Evolutionary conservation across 2,329 filamentous ascomycete genomes (phyloP), one percentile per base, ranked within the genome.

Genomic region (Chaetomium sp.): DNA sequence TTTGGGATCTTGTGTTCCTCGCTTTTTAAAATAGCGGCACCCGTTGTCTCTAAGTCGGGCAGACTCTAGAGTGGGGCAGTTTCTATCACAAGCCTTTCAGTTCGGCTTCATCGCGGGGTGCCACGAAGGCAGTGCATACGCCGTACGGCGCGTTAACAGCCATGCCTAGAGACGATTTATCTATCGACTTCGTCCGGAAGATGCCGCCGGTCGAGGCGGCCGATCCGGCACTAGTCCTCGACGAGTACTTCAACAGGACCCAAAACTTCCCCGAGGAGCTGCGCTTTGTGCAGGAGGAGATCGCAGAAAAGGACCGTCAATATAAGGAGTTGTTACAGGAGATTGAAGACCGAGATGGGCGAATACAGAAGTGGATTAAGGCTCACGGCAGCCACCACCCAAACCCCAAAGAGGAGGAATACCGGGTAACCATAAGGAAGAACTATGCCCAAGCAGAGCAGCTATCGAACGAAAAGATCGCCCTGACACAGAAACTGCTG

Each of bases 211-310:
- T 74, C 73, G 87, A 89, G 74, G 79, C 83, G 66, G 82, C 87
- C 75, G 87, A 89, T 72, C 85, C 86, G 65, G 83, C 89, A 63
- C 81, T 89, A 69, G 87, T 93, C 72, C 85, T 93, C 71, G 90
- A 94, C 75, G 90, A 93, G 76, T 93, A 90, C 82, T 86, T 89
- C 74, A 87, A 89, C 75, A 83, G 80, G 78, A 89, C 90, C 23
- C 87, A 90, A 72, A 95, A 95, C 73, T 82, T 94, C 31, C 91
- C 91, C 67, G 90, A 91, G 68, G 91, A 95, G 78, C 88, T 95
- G 65, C 88, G 89, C 23, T 93, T 93, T 78, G 83, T 94, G 67
- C 89, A 93, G 73, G 91, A 93, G 74, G 91, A 95, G 78, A 91
- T 94, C 68, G 83, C 87, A 73, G 89, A 91, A 74, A 94, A 93